Conservation (phyloP, 495 filamentous ascomycete species). For the Emericellopsis terricola region DNA sequence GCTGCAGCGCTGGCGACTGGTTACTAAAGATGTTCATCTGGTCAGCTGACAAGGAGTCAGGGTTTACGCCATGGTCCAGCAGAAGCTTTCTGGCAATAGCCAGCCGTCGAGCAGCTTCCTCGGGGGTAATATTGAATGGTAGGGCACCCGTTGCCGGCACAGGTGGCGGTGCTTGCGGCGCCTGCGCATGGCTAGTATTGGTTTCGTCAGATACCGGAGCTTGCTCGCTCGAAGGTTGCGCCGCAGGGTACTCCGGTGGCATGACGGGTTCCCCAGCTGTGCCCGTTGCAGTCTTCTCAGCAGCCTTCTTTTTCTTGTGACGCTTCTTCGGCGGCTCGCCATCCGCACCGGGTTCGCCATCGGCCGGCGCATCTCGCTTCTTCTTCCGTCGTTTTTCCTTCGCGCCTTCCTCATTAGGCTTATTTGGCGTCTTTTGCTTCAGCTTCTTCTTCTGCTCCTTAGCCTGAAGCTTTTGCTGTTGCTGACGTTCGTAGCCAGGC, state of each 20-base stretch:
- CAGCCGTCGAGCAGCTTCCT: conserved; percentile 20
- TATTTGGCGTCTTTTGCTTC: conserved; percentile 22
- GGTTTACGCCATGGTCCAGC: conserved; percentile 14
- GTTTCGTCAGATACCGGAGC: too few species aligned
- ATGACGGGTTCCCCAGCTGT: conserved; percentile 1
- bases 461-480: conserved; percentile 14
- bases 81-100: conserved; percentile 23
- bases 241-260: conserved; percentile 12
- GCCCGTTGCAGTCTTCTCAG: neutral
- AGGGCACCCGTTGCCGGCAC: conserved; percentile 4
- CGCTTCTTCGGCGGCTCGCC: conserved; percentile 9
- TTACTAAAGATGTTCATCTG: conserved; percentile 33
- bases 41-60: conserved; percentile 21
- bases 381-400: conserved; percentile 27
- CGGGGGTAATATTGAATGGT: conserved; percentile 19
- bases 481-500: neutral
- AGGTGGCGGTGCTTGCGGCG: conserved; percentile 3
- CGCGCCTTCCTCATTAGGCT: conserved; percentile 40
- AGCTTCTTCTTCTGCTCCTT: conserved; percentile 23
- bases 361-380: conserved; percentile 34
- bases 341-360: conserved; percentile 21
- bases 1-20: conserved; percentile 25
- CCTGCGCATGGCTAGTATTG: too few species aligned
- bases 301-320: conserved; percentile 13
- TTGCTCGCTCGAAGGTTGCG: conserved; percentile 8